These are phyloP conservation scores for Curvularia sp. DNA, from an alignment of 2,329 filamentous ascomycete species.

Conservation along the genomic window DNA sequence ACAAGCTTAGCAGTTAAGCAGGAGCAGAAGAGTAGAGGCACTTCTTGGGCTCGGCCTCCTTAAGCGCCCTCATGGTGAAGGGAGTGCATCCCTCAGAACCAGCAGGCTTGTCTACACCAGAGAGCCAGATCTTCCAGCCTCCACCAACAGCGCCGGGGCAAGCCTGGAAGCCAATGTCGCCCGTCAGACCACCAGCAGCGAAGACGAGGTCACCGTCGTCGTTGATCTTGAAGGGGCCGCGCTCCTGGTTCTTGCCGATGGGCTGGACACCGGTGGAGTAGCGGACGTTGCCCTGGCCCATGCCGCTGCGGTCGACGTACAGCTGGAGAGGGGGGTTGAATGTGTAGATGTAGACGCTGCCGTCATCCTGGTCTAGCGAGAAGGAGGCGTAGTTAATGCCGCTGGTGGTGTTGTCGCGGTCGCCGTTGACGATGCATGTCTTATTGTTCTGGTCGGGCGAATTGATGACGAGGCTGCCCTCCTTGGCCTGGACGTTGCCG, in stretches of 20 bases:
- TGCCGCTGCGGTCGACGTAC: constrained; percentile 65
- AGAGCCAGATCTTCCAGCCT: constrained; percentile 45
- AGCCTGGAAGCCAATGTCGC: constrained; percentile 57
- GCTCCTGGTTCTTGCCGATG: constrained; percentile 56
- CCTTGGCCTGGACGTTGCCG: constrained; percentile 55
- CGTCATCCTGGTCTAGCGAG: constrained; percentile 51
- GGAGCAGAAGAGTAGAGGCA: constrained; percentile 15
- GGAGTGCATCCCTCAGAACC: constrained; percentile 22
- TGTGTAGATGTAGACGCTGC: constrained; percentile 59
- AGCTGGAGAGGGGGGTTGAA: constrained; percentile 57
- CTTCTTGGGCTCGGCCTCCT: constrained; percentile 14
- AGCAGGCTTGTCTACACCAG: constrained; percentile 25
- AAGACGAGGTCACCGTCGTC: constrained; percentile 57
- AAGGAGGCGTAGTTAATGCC: constrained; percentile 58
- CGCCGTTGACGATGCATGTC: constrained; percentile 51
- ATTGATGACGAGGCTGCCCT: constrained; percentile 56
- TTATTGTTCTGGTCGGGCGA: constrained; percentile 55
- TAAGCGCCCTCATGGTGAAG: constrained; percentile 13
- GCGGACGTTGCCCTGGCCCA: constrained; percentile 63
- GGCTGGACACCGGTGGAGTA: constrained; percentile 59
- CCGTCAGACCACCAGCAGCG: constrained; percentile 27
- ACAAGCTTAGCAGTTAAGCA: constrained; percentile 8
- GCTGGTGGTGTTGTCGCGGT: constrained; percentile 10
- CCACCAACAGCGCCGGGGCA: constrained; percentile 60
- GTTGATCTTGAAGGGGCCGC: constrained; percentile 58